Base-by-base conservation (phyloP, 768 basidiomycete genomes). In the Auricularia auricula-judae region DNA sequence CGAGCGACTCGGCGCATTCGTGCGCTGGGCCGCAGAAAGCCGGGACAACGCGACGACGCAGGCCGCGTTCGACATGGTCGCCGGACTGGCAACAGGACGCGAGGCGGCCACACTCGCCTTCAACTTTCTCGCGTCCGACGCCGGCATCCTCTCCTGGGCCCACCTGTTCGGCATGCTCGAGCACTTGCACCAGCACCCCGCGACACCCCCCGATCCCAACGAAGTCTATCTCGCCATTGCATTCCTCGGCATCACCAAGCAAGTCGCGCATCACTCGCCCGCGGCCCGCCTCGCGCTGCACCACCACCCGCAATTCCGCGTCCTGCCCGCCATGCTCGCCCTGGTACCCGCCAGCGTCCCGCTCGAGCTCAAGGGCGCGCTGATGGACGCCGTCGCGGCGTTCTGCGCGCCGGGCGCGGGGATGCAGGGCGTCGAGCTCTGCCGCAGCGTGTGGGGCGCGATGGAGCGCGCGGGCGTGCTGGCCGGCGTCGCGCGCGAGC, bases 31-130 rank as follows among this genome's bases (percentile, higher is more conserved):
- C 0, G 89, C 90, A 1, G 86, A 91, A 64, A 79, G 82, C 3
- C 83, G 87, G 65, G 89, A 92, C 66, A 71, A 82, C 4, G 82
- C 83, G 1, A 86, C 92, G 84, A 80, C 87, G 47, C 86, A 85
- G 29, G 89, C 91, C 0, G 74, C 93, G 62, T 93, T 92, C 71
- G 90, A 95, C 69, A 95, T 95, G 94, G 77, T 97, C 36, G 79
- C 83, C 7, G 91, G 94, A 23, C 79, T 95, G 34, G 83, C 91
- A 2, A 87, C 88, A 62, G 93, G 93, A 0, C 86, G 88, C 65
- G 86, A 88, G 68, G 91, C 90, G 69, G 91, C 91, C 68, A 89
- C 92, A 70, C 78, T 91, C 11, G 88, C 91, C 0, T 92, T 92
- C 77, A 93, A 94, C 73, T 94, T 95, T 73, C 82, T 97, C 72